Evolutionary conservation across 2,329 filamentous ascomycete species (phyloP).

Genomic region (Aspergillus ruber): DNA sequence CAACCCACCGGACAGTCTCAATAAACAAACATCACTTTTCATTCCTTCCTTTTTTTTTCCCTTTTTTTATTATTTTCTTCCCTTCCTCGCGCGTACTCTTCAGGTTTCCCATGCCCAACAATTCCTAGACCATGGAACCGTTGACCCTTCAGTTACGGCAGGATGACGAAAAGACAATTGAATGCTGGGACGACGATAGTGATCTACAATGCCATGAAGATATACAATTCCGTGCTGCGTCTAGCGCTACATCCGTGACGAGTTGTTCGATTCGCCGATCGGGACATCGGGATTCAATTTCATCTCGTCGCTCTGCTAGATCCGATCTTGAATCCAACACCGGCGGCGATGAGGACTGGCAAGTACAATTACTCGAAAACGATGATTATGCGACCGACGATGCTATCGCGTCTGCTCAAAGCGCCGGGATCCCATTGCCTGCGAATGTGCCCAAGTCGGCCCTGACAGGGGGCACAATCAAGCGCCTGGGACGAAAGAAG

Average conservation of each 20-base stretch:
- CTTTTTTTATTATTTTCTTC: background rate
- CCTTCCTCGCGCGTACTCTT: too few species aligned
- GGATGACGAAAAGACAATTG: constrained; percentile 33
- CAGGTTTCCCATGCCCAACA: too few species aligned
- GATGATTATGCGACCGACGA: constrained; percentile 78
- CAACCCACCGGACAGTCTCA: constrained; percentile 12
- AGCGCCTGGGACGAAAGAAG: constrained; percentile 71
- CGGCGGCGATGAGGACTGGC: constrained; percentile 75
- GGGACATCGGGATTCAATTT: constrained; percentile 65
- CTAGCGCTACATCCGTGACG: constrained; percentile 40
- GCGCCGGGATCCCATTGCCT: constrained; percentile 86
- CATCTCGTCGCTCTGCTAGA: constrained; percentile 72
- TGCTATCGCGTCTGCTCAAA: constrained; percentile 79
- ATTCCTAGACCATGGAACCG: constrained; percentile 31
- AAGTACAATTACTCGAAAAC: constrained; percentile 75
- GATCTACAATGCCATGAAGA: constrained; percentile 44
- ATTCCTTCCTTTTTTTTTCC: background rate
- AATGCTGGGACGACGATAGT: constrained; percentile 46
- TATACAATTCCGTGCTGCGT: constrained; percentile 40
- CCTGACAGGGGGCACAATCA: constrained; percentile 86
- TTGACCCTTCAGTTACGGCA: constrained; percentile 27
- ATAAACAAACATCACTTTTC: background rate
- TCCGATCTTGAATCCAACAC: constrained; percentile 72
- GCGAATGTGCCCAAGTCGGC: constrained; percentile 81
- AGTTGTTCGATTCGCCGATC: constrained; percentile 38